phyloP scores from a whole-genome alignment of 352 stramenopile species.

The Phytophthora ramorum region DNA sequence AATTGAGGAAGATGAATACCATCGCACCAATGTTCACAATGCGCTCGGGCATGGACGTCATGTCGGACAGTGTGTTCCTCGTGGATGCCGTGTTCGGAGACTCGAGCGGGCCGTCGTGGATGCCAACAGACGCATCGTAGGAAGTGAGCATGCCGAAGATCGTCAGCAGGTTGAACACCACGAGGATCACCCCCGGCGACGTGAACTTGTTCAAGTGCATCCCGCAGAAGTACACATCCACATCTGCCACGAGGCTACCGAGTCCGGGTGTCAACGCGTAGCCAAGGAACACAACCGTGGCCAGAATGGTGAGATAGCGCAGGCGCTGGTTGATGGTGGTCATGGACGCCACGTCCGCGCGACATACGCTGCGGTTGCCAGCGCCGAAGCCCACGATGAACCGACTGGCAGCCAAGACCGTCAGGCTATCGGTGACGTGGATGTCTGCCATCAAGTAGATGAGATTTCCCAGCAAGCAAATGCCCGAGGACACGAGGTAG shows the following conservation, averaged over 20 bases:
- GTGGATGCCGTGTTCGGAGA: conserved; percentile 42
- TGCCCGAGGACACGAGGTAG: conserved; percentile 78
- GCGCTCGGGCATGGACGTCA: conserved; percentile 62
- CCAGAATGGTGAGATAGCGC: conserved; percentile 77
- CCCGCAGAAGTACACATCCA: conserved; percentile 62
- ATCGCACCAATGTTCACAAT: conserved; percentile 77
- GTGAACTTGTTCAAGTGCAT: conserved; percentile 86
- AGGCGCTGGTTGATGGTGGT: conserved; percentile 77
- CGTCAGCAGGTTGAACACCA: conserved; percentile 66
- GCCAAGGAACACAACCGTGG: conserved; percentile 77
- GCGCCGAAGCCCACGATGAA: conserved; percentile 84
- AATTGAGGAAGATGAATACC: conserved; percentile 87
- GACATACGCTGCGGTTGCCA: conserved; percentile 81
- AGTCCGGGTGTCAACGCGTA: conserved; percentile 80
- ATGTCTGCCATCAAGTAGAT: conserved; percentile 76
- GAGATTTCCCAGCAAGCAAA: conserved; percentile 79
- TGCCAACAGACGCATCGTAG: conserved; percentile 61
- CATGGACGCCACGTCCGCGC: conserved; percentile 73
- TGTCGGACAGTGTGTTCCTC: conserved; percentile 58
- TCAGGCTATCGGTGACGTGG: conserved; percentile 63
- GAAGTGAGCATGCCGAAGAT: conserved; percentile 70
- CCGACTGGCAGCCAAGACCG: conserved; percentile 59
- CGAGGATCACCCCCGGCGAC: conserved; percentile 66
- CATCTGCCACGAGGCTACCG: conserved; percentile 67
- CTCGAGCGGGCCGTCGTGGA: conserved; percentile 67